phyloP scores from a whole-genome alignment of 2,329 filamentous ascomycete species.

The Aspergillus sp. region DNA sequence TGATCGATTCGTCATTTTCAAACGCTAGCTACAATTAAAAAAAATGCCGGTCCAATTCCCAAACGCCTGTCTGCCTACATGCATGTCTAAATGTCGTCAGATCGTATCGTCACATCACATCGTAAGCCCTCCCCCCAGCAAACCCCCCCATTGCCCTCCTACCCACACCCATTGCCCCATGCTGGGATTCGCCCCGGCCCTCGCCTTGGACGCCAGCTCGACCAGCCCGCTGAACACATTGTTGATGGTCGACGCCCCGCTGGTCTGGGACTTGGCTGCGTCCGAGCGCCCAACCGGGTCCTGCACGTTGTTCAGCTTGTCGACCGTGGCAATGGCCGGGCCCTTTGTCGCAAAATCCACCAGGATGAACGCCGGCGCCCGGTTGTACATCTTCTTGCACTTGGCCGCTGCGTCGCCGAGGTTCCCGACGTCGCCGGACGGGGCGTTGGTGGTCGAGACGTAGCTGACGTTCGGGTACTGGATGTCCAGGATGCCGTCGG shows the following conservation, averaged over 20 bases:
- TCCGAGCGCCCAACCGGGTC: slow-evolving; percentile 35
- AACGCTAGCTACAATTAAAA: not conserved
- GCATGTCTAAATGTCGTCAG: too few relatives aligned
- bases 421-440: slow-evolving; percentile 47
- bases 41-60: not conserved
- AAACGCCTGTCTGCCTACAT: slow-evolving; percentile 1
- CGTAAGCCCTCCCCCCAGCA: slow-evolving; percentile 32
- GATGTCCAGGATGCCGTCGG: slow-evolving; percentile 44
- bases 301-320: slow-evolving; percentile 54
- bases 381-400: slow-evolving; percentile 52
- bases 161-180: slow-evolving; percentile 38
- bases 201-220: slow-evolving; percentile 28
- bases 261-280: slow-evolving; percentile 15
- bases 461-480: slow-evolving; percentile 52
- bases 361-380: slow-evolving; percentile 60
- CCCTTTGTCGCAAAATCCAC: slow-evolving; percentile 74
- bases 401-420: slow-evolving; percentile 39
- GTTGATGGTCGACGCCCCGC: slow-evolving; percentile 19
- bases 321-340: slow-evolving; percentile 59
- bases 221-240: slow-evolving; percentile 31
- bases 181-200: slow-evolving; percentile 26
- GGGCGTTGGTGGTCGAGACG: slow-evolving; percentile 57
- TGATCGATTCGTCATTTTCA: not conserved
- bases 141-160: slow-evolving; percentile 32
- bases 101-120: too few relatives aligned